phyloP scores from a whole-genome alignment of 805 yeast genomes.

The Saturnispora saitoi region DNA sequence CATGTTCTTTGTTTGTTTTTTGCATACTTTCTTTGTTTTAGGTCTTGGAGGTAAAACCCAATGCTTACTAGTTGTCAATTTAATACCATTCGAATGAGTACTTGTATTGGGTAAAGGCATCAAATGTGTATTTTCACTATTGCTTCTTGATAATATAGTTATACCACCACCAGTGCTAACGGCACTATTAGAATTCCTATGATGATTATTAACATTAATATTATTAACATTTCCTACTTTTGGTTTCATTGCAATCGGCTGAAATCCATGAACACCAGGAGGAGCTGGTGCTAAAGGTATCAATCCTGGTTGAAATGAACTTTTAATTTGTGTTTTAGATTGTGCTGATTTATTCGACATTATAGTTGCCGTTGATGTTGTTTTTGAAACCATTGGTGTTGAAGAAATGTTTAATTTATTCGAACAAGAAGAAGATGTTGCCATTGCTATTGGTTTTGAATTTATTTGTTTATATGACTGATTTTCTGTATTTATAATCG shows the following conservation, averaged over 20 bases:
- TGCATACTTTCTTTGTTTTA: slow-evolving; percentile 22
- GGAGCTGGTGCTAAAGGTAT: slow-evolving; percentile 8
- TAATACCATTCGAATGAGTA: slow-evolving; percentile 6
- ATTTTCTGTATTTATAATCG: slow-evolving; percentile 14
- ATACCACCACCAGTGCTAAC: slow-evolving; percentile 1
- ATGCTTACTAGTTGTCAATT: slow-evolving; percentile 20
- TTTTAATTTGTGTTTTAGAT: background rate
- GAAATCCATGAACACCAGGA: slow-evolving; percentile 13
- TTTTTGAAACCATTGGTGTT: background rate
- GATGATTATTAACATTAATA: slow-evolving; percentile 9
- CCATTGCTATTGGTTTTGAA: background rate
- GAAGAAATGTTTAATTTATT: background rate
- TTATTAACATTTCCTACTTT: slow-evolving; percentile 14
- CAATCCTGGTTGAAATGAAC: slow-evolving; percentile 5
- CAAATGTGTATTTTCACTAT: background rate
- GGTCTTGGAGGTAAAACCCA: slow-evolving; percentile 56
- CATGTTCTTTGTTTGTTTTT: slow-evolving; percentile 6
- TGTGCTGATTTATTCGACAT: background rate
- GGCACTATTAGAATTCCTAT: too few species aligned
- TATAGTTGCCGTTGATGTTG: slow-evolving; percentile 1
- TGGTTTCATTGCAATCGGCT: slow-evolving; percentile 27
- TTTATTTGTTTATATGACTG: slow-evolving; percentile 26
- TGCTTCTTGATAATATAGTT: slow-evolving; percentile 1
- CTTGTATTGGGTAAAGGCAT: background rate
- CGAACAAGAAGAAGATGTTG: background rate